phyloP scores from a whole-genome alignment of 164 flowering plant genomes.

The Buxus sempervirens region DNA sequence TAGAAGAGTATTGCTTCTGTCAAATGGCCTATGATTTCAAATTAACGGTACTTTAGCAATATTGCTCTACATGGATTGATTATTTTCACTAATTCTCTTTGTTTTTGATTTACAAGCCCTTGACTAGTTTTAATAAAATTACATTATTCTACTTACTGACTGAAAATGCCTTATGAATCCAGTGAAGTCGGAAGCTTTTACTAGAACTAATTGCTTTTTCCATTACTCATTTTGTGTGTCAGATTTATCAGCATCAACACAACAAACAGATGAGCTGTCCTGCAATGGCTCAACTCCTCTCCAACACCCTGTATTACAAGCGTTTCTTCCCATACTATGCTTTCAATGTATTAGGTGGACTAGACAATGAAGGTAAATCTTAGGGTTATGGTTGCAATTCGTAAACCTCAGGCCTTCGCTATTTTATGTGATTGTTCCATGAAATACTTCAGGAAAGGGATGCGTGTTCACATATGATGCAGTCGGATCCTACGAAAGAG shows the following conservation, averaged over 20 bases:
- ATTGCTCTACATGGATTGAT: too few species aligned
- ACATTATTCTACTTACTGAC: too few species aligned
- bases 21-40: too few species aligned
- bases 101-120: too few species aligned
- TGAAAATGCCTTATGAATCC: too few species aligned
- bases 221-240: slow-evolving; percentile 7
- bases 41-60: too few species aligned
- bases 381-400: background rate
- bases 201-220: background rate
- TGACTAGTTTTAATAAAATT: too few species aligned
- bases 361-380: slow-evolving; percentile 70
- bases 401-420: background rate
- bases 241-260: slow-evolving; percentile 95
- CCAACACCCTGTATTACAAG: slow-evolving; percentile 95
- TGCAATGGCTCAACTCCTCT: slow-evolving; percentile 93
- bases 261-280: slow-evolving; percentile 99
- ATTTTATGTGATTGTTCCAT: background rate
- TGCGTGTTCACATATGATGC: slow-evolving; percentile 99
- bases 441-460: slow-evolving; percentile 68
- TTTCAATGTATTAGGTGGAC: slow-evolving; percentile 96
- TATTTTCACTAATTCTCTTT: too few species aligned
- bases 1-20: too few species aligned
- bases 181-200: background rate
- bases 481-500: slow-evolving; percentile 96
- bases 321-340: slow-evolving; percentile 97